phyloP scores from a whole-genome alignment of 306 rosid species.

The Quercus robur region DNA sequence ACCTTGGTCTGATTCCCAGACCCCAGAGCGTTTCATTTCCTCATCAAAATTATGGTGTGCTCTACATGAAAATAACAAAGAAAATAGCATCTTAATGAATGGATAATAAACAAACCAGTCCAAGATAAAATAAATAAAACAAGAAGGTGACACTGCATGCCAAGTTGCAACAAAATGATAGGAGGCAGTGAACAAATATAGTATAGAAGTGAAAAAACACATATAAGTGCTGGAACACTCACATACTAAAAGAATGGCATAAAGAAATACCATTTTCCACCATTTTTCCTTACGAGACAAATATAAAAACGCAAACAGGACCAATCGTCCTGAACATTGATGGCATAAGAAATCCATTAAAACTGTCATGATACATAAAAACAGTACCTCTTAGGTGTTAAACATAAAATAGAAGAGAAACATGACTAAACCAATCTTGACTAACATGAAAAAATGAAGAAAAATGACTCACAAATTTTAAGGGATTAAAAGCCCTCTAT shows the following conservation, averaged over 20 bases:
- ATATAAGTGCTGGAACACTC: not conserved
- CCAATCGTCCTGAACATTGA: too few species aligned
- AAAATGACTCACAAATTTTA: too few species aligned
- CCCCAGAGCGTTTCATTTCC: slow-evolving; percentile 83
- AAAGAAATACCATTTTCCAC: too few species aligned
- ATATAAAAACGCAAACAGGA: too few species aligned
- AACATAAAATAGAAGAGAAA: too few species aligned
- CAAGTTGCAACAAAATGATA: not conserved
- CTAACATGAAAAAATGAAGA: too few species aligned
- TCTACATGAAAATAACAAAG: slow-evolving; percentile 26
- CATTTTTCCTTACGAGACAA: too few species aligned
- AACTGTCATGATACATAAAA: too few species aligned
- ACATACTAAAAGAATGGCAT: not conserved
- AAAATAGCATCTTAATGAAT: not conserved
- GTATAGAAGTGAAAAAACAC: not conserved
- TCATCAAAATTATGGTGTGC: slow-evolving; percentile 69
- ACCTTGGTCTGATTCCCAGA: slow-evolving; percentile 86
- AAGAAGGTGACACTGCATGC: not conserved
- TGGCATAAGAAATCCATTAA: too few species aligned
- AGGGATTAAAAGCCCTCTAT: too few species aligned
- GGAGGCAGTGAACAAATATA: not conserved
- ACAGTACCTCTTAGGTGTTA: too few species aligned
- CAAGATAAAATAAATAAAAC: not conserved
- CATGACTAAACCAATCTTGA: too few species aligned
- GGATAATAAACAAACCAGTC: not conserved